Evolutionary conservation across 441 rosid species (phyloP), one percentile per base, ranked within the genome.

Genomic region (Corymbia citriodora): DNA sequence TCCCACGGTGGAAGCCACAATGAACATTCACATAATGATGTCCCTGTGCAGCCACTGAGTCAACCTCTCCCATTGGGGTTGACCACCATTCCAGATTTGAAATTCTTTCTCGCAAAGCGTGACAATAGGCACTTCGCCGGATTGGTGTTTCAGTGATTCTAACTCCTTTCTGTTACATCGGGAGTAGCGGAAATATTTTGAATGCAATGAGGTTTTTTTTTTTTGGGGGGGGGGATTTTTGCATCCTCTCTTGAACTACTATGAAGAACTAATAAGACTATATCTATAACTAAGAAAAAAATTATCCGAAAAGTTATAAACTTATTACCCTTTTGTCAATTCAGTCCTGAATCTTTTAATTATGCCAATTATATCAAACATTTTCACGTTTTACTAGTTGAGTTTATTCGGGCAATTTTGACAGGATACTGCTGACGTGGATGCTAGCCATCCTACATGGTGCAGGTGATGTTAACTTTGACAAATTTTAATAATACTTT

Each of bases 381-480:
- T 25, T 59, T 59, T 59, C 2, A 59, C 0, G 1, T 25, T 59
- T 61, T 5, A 8, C 31, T 3, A 61, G 11, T n/a, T 59, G 25
- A 59, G n/a, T 59, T 6, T 59, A 59, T 59, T 25, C 1, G 25
- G 0, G 10, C 7, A 59, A 59, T 59, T 59, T 59, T 59, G 14
- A 0, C 25, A 2, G 9, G 1, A 55, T 23, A 25, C 10, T 59
- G 0, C 1, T 10, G 6, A 59, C 11, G 1, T 59, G 65, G 14
- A 59, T 23, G 14, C 25, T 23, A 6, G 7, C n/a, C 63, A 25
- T 59, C 25, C 0, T 59, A 6, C 3, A 59, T 59, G n/a, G 14
- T 0, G 0, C 3, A 0, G 25, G 23, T 9, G 29, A 3, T 0
- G 1, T 0, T 59, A 0, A 59, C 0, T 6, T 59, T 0, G 29